Conservation (phyloP, 75 land plant species). For the Sequoiadendron giganteum region DNA sequence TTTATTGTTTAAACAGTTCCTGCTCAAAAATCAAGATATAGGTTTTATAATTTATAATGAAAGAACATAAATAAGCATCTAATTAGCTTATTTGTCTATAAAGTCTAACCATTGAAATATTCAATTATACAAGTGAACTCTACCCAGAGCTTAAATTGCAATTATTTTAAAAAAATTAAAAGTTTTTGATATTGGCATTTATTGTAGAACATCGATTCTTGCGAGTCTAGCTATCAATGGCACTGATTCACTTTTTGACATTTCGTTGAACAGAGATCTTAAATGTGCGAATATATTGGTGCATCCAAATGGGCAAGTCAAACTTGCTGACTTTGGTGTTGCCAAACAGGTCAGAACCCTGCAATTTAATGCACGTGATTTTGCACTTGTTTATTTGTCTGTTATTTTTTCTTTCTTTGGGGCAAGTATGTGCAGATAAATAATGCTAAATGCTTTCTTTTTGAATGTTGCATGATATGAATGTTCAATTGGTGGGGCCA, state of each 20-base stretch:
- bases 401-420: background rate
- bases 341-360: slow-evolving; percentile 42
- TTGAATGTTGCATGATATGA: background rate
- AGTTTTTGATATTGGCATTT: background rate
- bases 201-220: background rate
- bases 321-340: slow-evolving; percentile 60
- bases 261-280: slow-evolving; percentile 34
- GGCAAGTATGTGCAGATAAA: background rate
- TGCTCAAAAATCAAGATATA: background rate
- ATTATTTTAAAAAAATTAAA: background rate
- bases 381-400: background rate
- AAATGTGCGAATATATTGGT: slow-evolving; percentile 58
- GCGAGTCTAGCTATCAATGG: background rate
- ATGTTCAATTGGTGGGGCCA: background rate
- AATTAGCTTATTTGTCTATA: background rate
- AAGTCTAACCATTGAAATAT: background rate
- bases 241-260: background rate
- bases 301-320: slow-evolving; percentile 46
- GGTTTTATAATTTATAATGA: background rate
- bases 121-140: background rate
- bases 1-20: background rate
- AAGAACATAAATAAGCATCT: background rate
- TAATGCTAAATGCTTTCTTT: background rate
- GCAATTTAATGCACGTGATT: slow-evolving; percentile 5
- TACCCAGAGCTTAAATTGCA: background rate